phyloP scores from a whole-genome alignment of 257 asterid genomes.

The Lavandula angustifolia region DNA sequence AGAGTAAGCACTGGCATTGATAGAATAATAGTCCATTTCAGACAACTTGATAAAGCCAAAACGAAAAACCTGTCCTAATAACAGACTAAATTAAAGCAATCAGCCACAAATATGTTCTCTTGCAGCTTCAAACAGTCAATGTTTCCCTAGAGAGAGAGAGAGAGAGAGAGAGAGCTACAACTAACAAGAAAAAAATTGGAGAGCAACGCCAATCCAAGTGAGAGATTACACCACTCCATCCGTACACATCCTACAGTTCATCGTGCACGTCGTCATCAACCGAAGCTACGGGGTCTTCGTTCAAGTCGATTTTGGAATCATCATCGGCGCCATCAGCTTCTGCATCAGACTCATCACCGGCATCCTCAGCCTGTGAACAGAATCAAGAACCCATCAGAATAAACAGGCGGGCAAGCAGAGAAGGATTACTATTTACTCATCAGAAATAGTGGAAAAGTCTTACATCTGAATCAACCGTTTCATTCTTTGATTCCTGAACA shows the following conservation, averaged over 20 bases:
- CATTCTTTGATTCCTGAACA: constrained; percentile 48
- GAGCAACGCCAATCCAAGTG: constrained; percentile 22
- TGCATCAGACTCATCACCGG: constrained; percentile 52
- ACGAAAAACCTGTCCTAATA: constrained; percentile 24
- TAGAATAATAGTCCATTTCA: background rate
- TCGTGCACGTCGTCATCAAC: constrained; percentile 67
- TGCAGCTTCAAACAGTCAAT: constrained; percentile 43
- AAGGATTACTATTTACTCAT: background rate
- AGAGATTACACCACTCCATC: constrained; percentile 20
- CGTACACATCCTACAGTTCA: constrained; percentile 54
- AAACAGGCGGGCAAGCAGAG: background rate
- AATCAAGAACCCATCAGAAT: constrained; percentile 16
- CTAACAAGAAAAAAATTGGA: constrained; percentile 29
- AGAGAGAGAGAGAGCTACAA: constrained; percentile 35
- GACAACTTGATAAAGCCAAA: background rate
- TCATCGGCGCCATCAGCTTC: constrained; percentile 45
- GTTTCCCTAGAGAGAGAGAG: constrained; percentile 34
- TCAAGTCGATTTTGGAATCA: constrained; percentile 40
- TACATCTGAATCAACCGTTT: constrained; percentile 62
- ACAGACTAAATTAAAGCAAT: constrained; percentile 31
- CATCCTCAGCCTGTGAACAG: constrained; percentile 71
- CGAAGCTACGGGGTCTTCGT: constrained; percentile 41
- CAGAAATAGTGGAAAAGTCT: constrained; percentile 12
- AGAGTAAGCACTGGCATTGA: background rate
- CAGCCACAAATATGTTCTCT: constrained; percentile 30